Conservation (phyloP, 768 basidiomycete genomes). For the Pleurotus salmoneostramineus region DNA sequence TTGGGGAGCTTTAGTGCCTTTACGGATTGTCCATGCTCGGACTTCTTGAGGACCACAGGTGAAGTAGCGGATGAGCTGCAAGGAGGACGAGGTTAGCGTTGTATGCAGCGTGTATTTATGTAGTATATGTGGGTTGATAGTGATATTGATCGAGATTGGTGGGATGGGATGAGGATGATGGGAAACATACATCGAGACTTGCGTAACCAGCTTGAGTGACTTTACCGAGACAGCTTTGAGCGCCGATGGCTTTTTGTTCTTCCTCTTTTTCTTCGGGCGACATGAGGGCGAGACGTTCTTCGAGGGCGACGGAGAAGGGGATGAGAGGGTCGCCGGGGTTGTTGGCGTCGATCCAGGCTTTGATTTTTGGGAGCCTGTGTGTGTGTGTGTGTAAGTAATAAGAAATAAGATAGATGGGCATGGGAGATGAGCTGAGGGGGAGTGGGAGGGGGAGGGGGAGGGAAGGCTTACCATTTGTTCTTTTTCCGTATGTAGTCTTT, state of each 20-base stretch:
- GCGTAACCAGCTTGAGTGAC: slow-evolving; percentile 94
- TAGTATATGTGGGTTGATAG: not conserved
- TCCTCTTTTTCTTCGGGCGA: slow-evolving; percentile 68
- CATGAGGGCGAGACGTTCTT: slow-evolving; percentile 77
- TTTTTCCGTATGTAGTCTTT: slow-evolving; percentile 94
- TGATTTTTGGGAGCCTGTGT: slow-evolving; percentile 88
- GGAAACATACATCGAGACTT: slow-evolving; percentile 66
- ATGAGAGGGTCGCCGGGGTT: slow-evolving; percentile 96
- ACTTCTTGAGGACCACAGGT: slow-evolving; percentile 97
- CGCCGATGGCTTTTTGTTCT: slow-evolving; percentile 74
- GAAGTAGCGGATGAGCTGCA: slow-evolving; percentile 89
- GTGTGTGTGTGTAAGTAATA: not conserved
- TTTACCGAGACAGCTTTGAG: slow-evolving; percentile 76
- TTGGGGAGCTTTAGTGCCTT: slow-evolving; percentile 91
- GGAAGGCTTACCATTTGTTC: slow-evolving; percentile 84
- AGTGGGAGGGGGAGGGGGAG: too few species aligned
- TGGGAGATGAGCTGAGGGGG: too few species aligned
- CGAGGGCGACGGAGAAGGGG: slow-evolving; percentile 94
- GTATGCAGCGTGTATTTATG: too few species aligned
- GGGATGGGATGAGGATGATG: not conserved
- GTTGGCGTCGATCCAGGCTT: slow-evolving; percentile 95
- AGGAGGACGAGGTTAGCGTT: too few species aligned
- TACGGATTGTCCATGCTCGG: slow-evolving; percentile 95
- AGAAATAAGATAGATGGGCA: not conserved
- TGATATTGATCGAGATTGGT: not conserved